Evolutionary conservation across 176 grass and related monocot species (phyloP).

Genomic region (Bothriochloa decipiens): DNA sequence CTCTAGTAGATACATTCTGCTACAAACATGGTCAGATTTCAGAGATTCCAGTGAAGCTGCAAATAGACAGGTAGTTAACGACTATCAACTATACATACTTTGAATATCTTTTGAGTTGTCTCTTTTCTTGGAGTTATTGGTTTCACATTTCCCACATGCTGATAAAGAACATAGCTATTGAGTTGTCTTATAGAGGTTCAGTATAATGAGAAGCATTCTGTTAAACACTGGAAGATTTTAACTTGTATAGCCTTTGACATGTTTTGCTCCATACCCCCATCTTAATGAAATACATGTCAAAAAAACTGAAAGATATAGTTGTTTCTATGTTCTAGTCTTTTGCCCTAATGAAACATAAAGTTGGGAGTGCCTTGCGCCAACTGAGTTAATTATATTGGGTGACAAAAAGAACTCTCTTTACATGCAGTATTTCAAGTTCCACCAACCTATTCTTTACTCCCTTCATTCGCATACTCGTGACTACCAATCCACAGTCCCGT

Average conservation of each 20-base stretch:
- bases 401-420: not conserved
- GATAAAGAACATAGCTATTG: not conserved
- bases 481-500: slow-evolving; percentile 10
- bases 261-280: no score
- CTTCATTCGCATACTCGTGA: not conserved
- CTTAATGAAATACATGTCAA: no score
- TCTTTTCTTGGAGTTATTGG: not conserved
- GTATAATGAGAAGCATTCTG: not conserved
- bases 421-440: not conserved
- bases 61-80: slow-evolving; percentile 74
- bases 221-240: not conserved
- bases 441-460: not conserved
- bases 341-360: not conserved
- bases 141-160: slow-evolving; percentile 7
- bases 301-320: slow-evolving; percentile 6
- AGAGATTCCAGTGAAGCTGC: slow-evolving; percentile 80
- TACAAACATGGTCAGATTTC: slow-evolving; percentile 86
- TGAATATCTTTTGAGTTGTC: not conserved
- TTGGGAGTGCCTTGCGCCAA: not conserved
- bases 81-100: slow-evolving; percentile 31
- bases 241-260: no score
- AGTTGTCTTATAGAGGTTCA: not conserved
- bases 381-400: not conserved
- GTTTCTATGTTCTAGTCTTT: not conserved
- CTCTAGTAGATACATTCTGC: slow-evolving; percentile 63